These are phyloP conservation scores for Phaeosphaeria sp. DNA, from an alignment of 2,329 filamentous ascomycete genomes.

Conservation along the genomic window DNA sequence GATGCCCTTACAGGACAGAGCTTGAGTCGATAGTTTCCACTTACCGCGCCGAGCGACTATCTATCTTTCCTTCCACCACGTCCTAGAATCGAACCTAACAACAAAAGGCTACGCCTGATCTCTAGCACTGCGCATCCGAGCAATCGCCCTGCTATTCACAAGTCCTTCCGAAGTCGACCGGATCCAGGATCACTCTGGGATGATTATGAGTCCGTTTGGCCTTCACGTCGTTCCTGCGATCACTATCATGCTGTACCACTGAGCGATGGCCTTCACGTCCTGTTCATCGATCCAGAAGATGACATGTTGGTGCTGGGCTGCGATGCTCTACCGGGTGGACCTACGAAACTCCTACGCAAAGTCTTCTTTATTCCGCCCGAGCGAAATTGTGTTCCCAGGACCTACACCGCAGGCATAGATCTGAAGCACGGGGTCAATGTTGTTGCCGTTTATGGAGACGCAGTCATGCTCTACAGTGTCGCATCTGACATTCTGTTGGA, in stretches of 20 bases:
- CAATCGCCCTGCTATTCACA: conserved; percentile 36
- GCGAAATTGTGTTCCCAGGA: conserved; percentile 50
- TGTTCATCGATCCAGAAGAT: conserved; percentile 68
- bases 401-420: conserved; percentile 66
- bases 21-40: conserved; percentile 63
- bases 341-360: conserved; percentile 65
- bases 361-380: conserved; percentile 60
- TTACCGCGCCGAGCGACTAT: conserved; percentile 62
- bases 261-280: conserved; percentile 69
- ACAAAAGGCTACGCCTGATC: conserved; percentile 67
- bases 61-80: conserved; percentile 67
- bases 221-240: conserved; percentile 50
- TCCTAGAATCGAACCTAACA: conserved; percentile 58
- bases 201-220: conserved; percentile 29
- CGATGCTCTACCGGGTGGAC: conserved; percentile 65
- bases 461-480: conserved; percentile 66
- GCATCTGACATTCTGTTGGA: conserved; percentile 57
- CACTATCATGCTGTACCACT: conserved; percentile 70
- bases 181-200: conserved; percentile 28
- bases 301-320: conserved; percentile 66
- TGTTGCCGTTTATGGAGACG: conserved; percentile 62
- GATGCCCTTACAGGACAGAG: conserved; percentile 58
- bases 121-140: conserved; percentile 63
- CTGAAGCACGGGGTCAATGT: conserved; percentile 65
- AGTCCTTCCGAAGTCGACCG: conserved; percentile 26